A percentile compares a stretch with the other conserved stretches of the same genome.
Evolutionary conservation across 2,329 filamentous ascomycete species (phyloP).

Genomic region (Trichoderma gracile): DNA sequence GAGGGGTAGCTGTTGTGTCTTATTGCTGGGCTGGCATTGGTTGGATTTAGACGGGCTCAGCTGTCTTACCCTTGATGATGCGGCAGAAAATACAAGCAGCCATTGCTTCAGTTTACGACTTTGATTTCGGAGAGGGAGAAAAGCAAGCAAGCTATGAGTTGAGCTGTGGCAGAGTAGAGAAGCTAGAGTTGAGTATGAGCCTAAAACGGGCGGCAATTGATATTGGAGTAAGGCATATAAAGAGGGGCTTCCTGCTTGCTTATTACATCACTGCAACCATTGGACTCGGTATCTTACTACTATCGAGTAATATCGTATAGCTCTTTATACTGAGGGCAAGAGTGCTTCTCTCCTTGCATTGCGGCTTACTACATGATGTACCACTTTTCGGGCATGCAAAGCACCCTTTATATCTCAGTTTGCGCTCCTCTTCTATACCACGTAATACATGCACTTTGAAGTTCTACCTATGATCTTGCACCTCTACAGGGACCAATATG

Average conservation of each 20-base stretch:
- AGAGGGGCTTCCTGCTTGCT: slow-evolving; percentile 6
- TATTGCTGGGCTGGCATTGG: background rate
- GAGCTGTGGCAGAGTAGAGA: no score
- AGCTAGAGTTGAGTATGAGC: background rate
- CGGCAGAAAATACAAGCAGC: slow-evolving; percentile 90
- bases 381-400: background rate
- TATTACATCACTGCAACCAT: slow-evolving; percentile 18
- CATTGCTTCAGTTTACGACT: slow-evolving; percentile 24
- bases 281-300: background rate
- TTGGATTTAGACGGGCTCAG: no score
- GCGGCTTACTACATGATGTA: background rate
- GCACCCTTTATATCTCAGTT: background rate
- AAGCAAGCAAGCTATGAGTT: background rate
- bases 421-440: background rate
- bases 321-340: no score
- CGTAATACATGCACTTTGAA: background rate
- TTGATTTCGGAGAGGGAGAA: rapidly evolving
- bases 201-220: background rate
- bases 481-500: background rate
- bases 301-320: background rate
- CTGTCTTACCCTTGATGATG: slow-evolving; percentile 78
- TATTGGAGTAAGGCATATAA: background rate
- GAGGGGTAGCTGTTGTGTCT: slow-evolving; percentile 1
- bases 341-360: background rate
- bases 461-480: no score